Percentiles rank a stretch among this genome's conserved stretches.
Conservation (phyloP, 306 rosid species). For the Dicorynia guianensis region DNA sequence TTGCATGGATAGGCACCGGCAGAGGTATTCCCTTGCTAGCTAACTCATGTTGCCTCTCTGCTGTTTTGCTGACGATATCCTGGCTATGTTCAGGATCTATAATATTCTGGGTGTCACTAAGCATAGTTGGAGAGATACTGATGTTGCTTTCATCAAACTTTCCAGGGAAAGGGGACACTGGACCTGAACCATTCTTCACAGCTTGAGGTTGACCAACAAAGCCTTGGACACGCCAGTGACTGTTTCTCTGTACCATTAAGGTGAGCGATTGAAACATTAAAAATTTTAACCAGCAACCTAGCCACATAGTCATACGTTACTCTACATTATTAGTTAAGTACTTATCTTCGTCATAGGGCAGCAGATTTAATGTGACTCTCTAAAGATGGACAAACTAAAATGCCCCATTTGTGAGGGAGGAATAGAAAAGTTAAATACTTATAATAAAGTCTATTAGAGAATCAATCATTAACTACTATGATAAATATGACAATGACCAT, state of each 20-base stretch:
- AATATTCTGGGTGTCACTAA: conserved; percentile 58
- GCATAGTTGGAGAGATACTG: conserved; percentile 67
- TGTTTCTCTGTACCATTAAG: conserved; percentile 79
- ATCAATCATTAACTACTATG: neutral
- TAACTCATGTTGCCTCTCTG: conserved; percentile 52
- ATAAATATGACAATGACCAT: neutral
- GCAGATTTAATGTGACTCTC: neutral
- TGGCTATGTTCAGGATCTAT: conserved; percentile 51
- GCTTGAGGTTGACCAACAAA: conserved; percentile 73
- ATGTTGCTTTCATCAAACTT: conserved; percentile 79
- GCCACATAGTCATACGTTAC: conserved; percentile 1
- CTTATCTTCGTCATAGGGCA: conserved; percentile 7
- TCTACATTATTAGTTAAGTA: conserved; percentile 27
- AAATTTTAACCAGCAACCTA: conserved; percentile 32
- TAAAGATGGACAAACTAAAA: neutral
- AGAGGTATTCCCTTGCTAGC: conserved; percentile 50
- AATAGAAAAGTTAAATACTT: neutral
- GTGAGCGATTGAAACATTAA: conserved; percentile 11
- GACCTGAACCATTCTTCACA: conserved; percentile 70
- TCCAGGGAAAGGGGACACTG: conserved; percentile 70
- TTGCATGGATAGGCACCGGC: conserved; percentile 43
- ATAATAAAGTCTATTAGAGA: neutral
- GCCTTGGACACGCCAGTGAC: conserved; percentile 95
- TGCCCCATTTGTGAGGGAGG: neutral
- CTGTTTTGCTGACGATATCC: conserved; percentile 41